Evolutionary conservation across 2,329 filamentous ascomycete species (phyloP), one percentile per base, ranked within the genome.

Genomic region (Trichoderma koningiopsis): DNA sequence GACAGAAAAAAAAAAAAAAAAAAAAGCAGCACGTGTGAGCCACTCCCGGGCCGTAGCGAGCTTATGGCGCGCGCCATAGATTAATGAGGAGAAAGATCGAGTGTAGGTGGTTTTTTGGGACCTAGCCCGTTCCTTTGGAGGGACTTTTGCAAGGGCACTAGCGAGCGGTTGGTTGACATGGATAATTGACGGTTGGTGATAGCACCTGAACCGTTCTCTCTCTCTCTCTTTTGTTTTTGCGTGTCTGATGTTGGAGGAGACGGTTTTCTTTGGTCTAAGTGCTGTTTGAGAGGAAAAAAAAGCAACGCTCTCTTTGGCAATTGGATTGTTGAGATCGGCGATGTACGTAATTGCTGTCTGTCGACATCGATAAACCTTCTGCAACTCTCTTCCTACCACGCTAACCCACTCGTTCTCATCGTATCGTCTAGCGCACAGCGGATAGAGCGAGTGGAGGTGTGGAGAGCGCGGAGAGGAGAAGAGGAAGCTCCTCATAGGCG

Each of bases 1-100:
- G 35, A 16, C 13, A 16, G 13, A 14, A 40, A n/a, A 43, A 43
- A 43, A 19, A 14, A 40, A n/a, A 43, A 43, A 43, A 19, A 43
- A 19, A 33, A 31, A 43, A 49, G 58, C 47, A 49, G 47, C 47
- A 49, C 47, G 47, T 49, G 47, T 24, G 47, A 11, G 47, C n/a
- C 22, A 49, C n/a, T 52, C 40, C 40, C 53, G 63, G 63, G 27
- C 63, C 63, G 63, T 58, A 49, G 53, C 63, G 53, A 66, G 52
- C n/a, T 64, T 64, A 57, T 65, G 53, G 62, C 37, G 47, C 6
- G 62, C 37, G 47, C 6, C 40, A 43, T 27, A 55, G 52, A 13
- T 49, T 49, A 24, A 49, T 22, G 47, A 49, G 29, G 33, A 31
- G n/a, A 33, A 33, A 19, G 31, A 16, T 59, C 33, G 24, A 31